These are phyloP conservation scores for Cladosporium phlei DNA, from an alignment of 2,329 filamentous ascomycete species.

Conservation along the genomic window DNA sequence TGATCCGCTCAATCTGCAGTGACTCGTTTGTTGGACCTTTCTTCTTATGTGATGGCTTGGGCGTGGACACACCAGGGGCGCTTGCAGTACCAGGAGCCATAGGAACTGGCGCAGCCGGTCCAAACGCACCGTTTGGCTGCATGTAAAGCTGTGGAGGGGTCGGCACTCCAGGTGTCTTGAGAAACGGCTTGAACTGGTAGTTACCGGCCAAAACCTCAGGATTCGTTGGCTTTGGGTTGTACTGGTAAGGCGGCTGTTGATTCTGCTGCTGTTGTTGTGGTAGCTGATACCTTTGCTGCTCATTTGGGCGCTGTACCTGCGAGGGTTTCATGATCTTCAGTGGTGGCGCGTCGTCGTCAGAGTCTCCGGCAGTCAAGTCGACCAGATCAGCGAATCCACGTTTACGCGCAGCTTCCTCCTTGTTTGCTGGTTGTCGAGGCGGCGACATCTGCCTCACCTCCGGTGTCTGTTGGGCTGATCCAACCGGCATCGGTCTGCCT, in stretches of 20 bases:
- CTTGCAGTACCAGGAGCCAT: background rate
- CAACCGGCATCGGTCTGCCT: background rate
- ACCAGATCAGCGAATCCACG: constrained; percentile 51
- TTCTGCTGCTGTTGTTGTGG: background rate
- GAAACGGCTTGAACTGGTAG: too few species aligned
- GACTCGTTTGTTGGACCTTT: constrained; percentile 27
- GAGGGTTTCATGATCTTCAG: constrained; percentile 31
- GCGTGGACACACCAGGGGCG: background rate
- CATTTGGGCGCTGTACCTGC: background rate
- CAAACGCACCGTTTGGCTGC: constrained; percentile 7
- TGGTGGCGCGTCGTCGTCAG: constrained; percentile 44
- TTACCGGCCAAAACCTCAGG: too few species aligned
- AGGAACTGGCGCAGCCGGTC: background rate
- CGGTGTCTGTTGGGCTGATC: constrained; percentile 18
- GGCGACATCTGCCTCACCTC: constrained; percentile 23
- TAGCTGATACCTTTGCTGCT: background rate
- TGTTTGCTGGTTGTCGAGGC: constrained; percentile 38
- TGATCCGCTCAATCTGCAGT: constrained; percentile 29
- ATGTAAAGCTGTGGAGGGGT: background rate
- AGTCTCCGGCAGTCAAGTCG: constrained; percentile 42
- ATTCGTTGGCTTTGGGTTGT: too few species aligned
- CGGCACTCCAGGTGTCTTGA: background rate
- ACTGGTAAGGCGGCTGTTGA: background rate
- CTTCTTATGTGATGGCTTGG: constrained; percentile 15
- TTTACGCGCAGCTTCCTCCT: constrained; percentile 54